phyloP scores from a whole-genome alignment of 2,329 filamentous ascomycete genomes.

The Diaporthe ilicicola region DNA sequence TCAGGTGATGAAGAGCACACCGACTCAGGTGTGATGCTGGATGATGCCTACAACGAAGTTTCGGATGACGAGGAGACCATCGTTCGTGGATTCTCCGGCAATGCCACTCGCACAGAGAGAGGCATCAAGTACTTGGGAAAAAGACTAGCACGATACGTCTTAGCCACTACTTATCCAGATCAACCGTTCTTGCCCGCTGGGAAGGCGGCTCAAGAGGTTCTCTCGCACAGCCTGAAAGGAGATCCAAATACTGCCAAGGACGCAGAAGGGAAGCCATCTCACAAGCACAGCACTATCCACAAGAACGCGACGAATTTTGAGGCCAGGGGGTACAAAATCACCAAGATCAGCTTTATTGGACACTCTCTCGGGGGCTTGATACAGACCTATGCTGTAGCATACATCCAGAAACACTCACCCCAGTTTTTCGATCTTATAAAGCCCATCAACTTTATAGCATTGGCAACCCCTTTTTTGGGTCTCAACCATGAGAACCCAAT shows the following conservation, averaged over 20 bases:
- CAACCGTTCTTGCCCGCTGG: conserved; percentile 81
- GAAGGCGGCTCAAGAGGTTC: conserved; percentile 57
- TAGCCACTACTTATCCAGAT: conserved; percentile 91
- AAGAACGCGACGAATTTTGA: conserved; percentile 36
- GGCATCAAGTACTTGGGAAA: conserved; percentile 98
- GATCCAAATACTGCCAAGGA: conserved; percentile 50
- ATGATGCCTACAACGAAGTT: conserved; percentile 41
- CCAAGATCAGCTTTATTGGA: conserved; percentile 93
- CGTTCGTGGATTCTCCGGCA: conserved; percentile 88
- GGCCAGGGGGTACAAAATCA: conserved; percentile 78
- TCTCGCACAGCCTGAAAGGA: conserved; percentile 49
- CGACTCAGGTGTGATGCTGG: conserved; percentile 21
- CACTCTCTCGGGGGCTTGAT: conserved; percentile 91
- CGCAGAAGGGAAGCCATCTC: conserved; percentile 44
- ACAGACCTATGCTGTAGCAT: conserved; percentile 94
- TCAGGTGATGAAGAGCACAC: conserved; percentile 26
- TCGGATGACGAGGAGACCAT: conserved; percentile 81
- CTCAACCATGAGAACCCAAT: conserved; percentile 97
- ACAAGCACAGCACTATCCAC: conserved; percentile 63
- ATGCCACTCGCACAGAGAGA: conserved; percentile 88
- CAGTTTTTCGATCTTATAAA: conserved; percentile 86
- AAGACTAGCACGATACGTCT: conserved; percentile 87
- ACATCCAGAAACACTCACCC: conserved; percentile 95
- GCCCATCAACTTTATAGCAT: conserved; percentile 88
- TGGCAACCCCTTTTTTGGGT: conserved; percentile 89